Conservation (phyloP, 352 stramenopile genomes). For the Peronospora farinosa region DNA sequence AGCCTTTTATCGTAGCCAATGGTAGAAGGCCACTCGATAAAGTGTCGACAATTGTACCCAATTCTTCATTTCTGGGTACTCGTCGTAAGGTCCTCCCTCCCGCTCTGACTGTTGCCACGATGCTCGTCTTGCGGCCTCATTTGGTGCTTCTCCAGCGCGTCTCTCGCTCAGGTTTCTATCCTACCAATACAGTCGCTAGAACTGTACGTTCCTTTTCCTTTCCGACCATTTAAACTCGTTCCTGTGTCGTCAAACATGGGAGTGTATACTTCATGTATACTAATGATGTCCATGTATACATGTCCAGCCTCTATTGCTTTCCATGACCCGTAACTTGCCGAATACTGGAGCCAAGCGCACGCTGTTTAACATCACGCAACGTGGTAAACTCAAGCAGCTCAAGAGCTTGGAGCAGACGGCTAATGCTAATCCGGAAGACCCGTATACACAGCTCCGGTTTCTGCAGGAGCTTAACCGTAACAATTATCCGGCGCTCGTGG, state of each 20-base stretch:
- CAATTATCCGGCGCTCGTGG: conserved; percentile 76
- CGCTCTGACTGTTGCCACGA: conserved; percentile 8
- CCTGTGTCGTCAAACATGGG: not conserved
- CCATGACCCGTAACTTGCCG: not conserved
- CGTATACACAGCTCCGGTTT: conserved; percentile 74
- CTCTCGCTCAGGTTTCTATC: conserved; percentile 1
- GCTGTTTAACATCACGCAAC: conserved; percentile 78
- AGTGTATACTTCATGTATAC: not conserved
- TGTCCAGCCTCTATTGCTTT: conserved; percentile 2
- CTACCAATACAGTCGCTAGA: not conserved
- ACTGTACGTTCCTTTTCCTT: conserved; percentile 10
- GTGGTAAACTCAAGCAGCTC: conserved; percentile 70
- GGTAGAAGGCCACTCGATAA: too few species aligned
- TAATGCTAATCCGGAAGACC: conserved; percentile 67
- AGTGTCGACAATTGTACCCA: too few species aligned
- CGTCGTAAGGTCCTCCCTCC: not conserved
- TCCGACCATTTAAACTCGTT: not conserved
- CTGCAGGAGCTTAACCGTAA: conserved; percentile 84
- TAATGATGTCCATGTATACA: not conserved
- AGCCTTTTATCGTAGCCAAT: too few species aligned
- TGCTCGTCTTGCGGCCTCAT: conserved; percentile 43
- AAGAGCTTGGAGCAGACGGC: conserved; percentile 81
- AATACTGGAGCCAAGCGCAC: conserved; percentile 36
- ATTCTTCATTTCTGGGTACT: not conserved
- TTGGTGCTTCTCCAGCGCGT: conserved; percentile 33